Conservation (phyloP, 2,329 filamentous ascomycete species). For the Scedosporium dehoogii region DNA sequence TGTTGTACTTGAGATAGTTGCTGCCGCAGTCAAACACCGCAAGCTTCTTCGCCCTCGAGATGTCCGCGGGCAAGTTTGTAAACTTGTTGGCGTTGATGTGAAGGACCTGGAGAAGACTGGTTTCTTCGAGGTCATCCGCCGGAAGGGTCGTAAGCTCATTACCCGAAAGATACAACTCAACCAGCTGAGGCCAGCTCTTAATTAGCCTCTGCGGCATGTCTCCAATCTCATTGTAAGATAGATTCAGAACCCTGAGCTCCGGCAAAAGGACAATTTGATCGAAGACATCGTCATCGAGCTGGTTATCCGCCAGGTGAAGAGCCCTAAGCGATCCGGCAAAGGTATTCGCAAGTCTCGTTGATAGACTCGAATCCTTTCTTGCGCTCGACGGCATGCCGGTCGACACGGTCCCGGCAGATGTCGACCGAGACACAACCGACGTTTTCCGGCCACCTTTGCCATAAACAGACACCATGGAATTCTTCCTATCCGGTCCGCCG, state of each 20-base stretch:
- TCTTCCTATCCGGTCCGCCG: slow-evolving; percentile 57
- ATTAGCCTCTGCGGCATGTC: slow-evolving; percentile 86
- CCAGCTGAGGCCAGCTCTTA: slow-evolving; percentile 78
- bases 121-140: slow-evolving; percentile 87
- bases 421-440: slow-evolving; percentile 64
- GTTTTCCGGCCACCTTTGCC: slow-evolving; percentile 75
- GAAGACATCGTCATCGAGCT: slow-evolving; percentile 89
- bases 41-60: slow-evolving; percentile 87
- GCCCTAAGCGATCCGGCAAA: slow-evolving; percentile 81
- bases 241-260: slow-evolving; percentile 79
- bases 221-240: slow-evolving; percentile 84
- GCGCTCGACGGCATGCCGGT: slow-evolving; percentile 41
- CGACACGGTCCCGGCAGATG: slow-evolving; percentile 34
- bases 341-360: slow-evolving; percentile 69
- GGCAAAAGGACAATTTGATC: slow-evolving; percentile 75
- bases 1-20: slow-evolving; percentile 95
- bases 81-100: slow-evolving; percentile 98
- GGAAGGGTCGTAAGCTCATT: slow-evolving; percentile 89
- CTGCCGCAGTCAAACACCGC: slow-evolving; percentile 89
- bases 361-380: slow-evolving; percentile 84
- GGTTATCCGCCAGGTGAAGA: slow-evolving; percentile 85
- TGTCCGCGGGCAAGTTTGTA: slow-evolving; percentile 87
- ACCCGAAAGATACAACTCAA: slow-evolving; percentile 88
- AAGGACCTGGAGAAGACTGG: slow-evolving; percentile 74
- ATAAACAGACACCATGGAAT: slow-evolving; percentile 73